Evolutionary conservation across 768 basidiomycete species (phyloP), one percentile per base, ranked within the genome.

Genomic region (Trametes meyenii): DNA sequence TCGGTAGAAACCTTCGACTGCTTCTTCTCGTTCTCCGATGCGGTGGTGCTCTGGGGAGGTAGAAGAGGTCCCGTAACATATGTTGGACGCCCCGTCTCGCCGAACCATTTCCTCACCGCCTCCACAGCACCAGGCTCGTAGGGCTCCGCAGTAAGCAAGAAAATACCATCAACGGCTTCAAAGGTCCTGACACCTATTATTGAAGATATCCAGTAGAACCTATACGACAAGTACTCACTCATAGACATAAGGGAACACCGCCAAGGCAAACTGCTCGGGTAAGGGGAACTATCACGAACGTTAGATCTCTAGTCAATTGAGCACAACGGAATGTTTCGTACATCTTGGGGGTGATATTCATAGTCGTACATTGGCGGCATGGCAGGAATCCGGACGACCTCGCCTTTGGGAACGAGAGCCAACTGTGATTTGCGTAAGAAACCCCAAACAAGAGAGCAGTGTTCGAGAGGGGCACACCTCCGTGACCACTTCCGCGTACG

Each of bases 351-450:
- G 26, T 55, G 19, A 17, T 55, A 43, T 46, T 71, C 70, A 24
- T 66, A 64, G 48, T 66, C 63, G 29, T 69, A 67, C 60, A 71
- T 67, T 3, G 64, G 58, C 29, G 70, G 68, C 39, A 71, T 19
- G 0, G 66, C 68, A 6, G 69, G 68, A 6, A 65, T 33, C 1
- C 44, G n/a, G 5, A 68, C 54, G 23, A 71, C 29, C 7, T 62
- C 40, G n/a, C 61, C 69, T 4, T 36, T 55, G 16, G 29, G 38
- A 0, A n/a, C 6, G 10, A 54, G 56, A 2, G 33, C 33, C 14
- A 62, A 8, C 57, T 65, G 26, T 19, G 16, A 10, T 4, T 26
- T 8, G n/a, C 23, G 48, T 19, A n/a, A 23, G 16, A 39, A 5
- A 13, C n/a, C 13, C 2, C 36, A 23, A 24, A 12, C 29, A n/a